Conservation (phyloP, 2,329 filamentous ascomycete species). For the Truncatella angustata region DNA sequence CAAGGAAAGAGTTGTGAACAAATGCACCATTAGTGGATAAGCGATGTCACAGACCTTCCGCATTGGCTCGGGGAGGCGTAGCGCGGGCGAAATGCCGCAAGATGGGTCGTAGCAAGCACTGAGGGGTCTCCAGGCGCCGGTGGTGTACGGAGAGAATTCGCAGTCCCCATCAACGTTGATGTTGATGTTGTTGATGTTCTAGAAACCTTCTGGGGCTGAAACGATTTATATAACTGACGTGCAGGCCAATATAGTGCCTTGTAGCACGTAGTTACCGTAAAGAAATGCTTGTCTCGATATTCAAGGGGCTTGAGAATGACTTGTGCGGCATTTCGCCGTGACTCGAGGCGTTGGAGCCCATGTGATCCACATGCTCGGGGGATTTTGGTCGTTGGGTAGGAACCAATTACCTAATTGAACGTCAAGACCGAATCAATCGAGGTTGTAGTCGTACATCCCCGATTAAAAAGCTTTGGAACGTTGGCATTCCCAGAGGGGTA, state of each 20-base stretch:
- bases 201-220: no score
- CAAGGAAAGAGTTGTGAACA: no score
- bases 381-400: neutral
- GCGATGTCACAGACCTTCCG: no score
- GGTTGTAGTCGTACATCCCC: neutral
- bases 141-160: neutral
- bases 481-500: neutral
- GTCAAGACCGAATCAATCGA: neutral
- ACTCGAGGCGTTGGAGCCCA: neutral
- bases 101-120: no score
- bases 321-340: neutral
- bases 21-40: no score
- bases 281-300: no score
- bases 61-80: neutral
- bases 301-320: neutral
- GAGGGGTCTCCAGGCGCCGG: no score
- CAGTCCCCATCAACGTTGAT: neutral
- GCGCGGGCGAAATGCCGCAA: neutral
- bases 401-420: conserved; percentile 1
- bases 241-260: no score
- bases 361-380: neutral
- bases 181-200: no score
- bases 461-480: neutral
- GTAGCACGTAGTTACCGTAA: no score
- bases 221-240: no score